Evolutionary conservation across 208 protist species (phyloP).

Genomic region (Acanthamoeba lenticulata): DNA sequence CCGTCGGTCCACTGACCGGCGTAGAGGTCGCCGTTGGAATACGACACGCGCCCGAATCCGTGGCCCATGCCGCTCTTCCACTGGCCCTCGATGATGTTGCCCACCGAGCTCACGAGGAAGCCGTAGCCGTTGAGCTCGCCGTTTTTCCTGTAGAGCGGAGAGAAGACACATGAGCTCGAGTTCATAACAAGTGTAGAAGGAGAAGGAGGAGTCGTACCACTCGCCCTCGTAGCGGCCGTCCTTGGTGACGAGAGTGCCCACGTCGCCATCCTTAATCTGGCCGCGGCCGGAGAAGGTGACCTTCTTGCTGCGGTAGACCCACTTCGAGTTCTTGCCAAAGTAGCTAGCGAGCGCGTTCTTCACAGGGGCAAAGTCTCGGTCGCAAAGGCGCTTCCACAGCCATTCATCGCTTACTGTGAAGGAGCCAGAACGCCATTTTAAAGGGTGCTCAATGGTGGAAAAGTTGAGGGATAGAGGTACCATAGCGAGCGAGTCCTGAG

Average conservation of each 20-base stretch:
- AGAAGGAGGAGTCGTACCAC: not conserved
- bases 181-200: not conserved
- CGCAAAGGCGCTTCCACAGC: slow-evolving; percentile 13
- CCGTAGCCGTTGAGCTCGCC: slow-evolving; percentile 44
- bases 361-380: not conserved
- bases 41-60: slow-evolving; percentile 15
- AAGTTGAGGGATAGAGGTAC: not conserved
- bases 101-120: slow-evolving; percentile 9
- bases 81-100: slow-evolving; percentile 47
- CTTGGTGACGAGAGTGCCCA: slow-evolving; percentile 41
- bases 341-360: slow-evolving; percentile 16
- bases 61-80: slow-evolving; percentile 51
- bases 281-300: slow-evolving; percentile 12
- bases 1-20: slow-evolving; percentile 34
- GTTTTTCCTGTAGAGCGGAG: not conserved
- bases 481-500: not conserved
- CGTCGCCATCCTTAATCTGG: not conserved
- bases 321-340: slow-evolving; percentile 30
- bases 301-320: slow-evolving; percentile 34
- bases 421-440: too few relatives aligned
- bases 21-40: slow-evolving; percentile 48
- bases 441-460: too few relatives aligned
- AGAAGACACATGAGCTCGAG: not conserved
- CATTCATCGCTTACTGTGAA: not conserved
- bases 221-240: slow-evolving; percentile 26